These are phyloP conservation scores for Colletotrichum sp. DNA, from an alignment of 2,329 filamentous ascomycete species.

Conservation along the genomic window DNA sequence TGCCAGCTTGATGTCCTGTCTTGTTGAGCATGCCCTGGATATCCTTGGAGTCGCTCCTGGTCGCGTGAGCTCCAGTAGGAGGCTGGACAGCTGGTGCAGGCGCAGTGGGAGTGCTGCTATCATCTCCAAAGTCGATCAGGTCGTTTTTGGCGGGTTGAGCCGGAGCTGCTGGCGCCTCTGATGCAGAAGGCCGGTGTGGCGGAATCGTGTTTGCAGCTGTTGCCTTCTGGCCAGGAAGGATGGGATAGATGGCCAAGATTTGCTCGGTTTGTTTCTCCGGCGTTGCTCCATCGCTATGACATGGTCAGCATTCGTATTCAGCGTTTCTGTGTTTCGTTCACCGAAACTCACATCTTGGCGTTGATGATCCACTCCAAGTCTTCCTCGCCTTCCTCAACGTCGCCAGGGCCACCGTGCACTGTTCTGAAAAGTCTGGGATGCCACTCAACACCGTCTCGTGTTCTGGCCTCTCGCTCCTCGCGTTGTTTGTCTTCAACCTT, in stretches of 20 bases:
- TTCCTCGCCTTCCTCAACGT: constrained; percentile 80
- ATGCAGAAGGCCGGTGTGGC: constrained; percentile 32
- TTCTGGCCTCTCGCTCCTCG: constrained; percentile 82
- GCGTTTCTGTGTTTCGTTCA: neutral
- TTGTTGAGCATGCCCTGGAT: constrained; percentile 49
- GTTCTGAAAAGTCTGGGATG: constrained; percentile 82
- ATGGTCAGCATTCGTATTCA: neutral
- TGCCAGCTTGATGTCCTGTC: constrained; percentile 49
- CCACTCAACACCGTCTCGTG: constrained; percentile 85
- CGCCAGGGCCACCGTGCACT: constrained; percentile 73
- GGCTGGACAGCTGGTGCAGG: neutral
- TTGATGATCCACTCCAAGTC: constrained; percentile 96
- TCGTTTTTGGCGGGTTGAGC: constrained; percentile 36
- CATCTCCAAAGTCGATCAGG: constrained; percentile 61
- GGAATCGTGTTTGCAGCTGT: constrained; percentile 62
- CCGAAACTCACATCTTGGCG: constrained; percentile 70
- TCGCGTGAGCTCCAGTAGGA: neutral
- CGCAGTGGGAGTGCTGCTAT: constrained; percentile 2
- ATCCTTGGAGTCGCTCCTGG: constrained; percentile 31
- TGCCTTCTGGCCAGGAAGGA: constrained; percentile 76
- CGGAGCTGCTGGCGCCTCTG: constrained; percentile 21
- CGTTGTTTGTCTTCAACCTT: constrained; percentile 92
- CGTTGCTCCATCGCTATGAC: constrained; percentile 63
- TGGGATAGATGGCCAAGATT: constrained; percentile 84
- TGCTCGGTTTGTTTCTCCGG: constrained; percentile 78